Evolutionary conservation across 2,329 filamentous ascomycete genomes (phyloP), one percentile per base, ranked within the genome.

Genomic region (Fulvia fulva): DNA sequence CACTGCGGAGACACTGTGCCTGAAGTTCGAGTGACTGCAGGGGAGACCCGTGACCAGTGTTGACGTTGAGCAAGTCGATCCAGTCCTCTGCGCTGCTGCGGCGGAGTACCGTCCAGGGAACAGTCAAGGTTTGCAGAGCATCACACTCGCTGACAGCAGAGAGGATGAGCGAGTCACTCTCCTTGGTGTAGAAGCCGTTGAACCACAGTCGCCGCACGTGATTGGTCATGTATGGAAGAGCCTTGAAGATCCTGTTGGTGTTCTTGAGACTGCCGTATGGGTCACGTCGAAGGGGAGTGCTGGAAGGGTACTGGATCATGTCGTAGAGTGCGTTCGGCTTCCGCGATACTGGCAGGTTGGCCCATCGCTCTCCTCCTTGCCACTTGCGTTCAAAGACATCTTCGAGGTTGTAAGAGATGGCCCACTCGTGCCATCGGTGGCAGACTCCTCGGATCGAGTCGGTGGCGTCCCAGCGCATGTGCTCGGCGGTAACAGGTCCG

Each of bases 121-220:
- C 71, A 28, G 77, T 80, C 23, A 81, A 69, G 44, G 76, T 77
- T 9, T 75, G 74, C 16, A 83, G 70, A 58, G 78, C 76, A 41
- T 66, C 69, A 69, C 80, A 82, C 63, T 75, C 75, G 56, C 73
- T 72, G 32, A 82, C 71, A 49, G 78, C 76, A 16, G 75, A 72
- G 58, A 81, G 78, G 53, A 83, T 77, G 59, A 79, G 72, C 28
- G 73, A 72, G 65, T 80, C 78, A 4, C 79, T 81, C 62, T 81
- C 76, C 49, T 77, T 74, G 6, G 76, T 76, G 69, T 82, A 78
- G 68, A 82, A 81, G 51, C 80, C 80, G 57, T 82, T 78, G 68
- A 83, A 81, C 79, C 80, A 82, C 65, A 83, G 74, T 47, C 80
- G 77, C 56, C 76, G 77, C 56, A 82, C 79, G 64, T 80, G 75